A percentile compares a stretch with the other conserved stretches of the same genome.
Conservation (phyloP, 148 eudicot genomes). For the Vaccinium macrocarpon region DNA sequence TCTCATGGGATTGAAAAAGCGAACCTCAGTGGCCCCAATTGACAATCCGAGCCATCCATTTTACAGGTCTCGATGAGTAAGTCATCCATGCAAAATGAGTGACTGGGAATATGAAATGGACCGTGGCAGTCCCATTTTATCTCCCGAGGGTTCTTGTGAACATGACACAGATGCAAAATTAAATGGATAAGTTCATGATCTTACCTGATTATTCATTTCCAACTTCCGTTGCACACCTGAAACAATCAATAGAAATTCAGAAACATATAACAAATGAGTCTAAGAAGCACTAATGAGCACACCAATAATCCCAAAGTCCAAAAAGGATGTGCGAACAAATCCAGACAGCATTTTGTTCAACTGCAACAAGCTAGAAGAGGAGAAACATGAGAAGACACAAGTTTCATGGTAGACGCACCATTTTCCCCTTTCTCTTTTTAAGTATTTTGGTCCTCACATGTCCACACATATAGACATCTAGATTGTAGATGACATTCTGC, state of each 20-base stretch:
- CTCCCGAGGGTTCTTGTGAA: not conserved
- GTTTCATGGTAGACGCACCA: not conserved
- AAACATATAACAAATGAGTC: not conserved
- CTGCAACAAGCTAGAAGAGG: not conserved
- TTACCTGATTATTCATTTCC: conserved; percentile 47
- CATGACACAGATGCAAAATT: not conserved
- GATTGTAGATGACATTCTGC: not conserved
- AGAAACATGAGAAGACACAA: not conserved
- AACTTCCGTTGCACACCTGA: conserved; percentile 16
- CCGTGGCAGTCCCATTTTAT: not conserved
- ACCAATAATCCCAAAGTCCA: not conserved
- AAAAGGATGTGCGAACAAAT: too few relatives aligned
- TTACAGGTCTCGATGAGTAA: not conserved
- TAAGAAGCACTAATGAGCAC: not conserved
- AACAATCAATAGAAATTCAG: not conserved
- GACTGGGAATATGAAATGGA: not conserved
- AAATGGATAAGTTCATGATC: not conserved
- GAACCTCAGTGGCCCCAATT: not conserved
- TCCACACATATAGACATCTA: not conserved
- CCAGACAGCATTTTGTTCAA: too few relatives aligned
- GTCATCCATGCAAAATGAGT: not conserved
- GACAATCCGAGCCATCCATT: not conserved
- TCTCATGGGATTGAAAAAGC: not conserved
- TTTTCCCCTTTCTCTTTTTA: conserved; percentile 2
- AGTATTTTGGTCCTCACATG: conserved; percentile 31